Evolutionary conservation across 2,329 filamentous ascomycete genomes (phyloP).

Genomic region (Tolypocladium ophioglossoides): DNA sequence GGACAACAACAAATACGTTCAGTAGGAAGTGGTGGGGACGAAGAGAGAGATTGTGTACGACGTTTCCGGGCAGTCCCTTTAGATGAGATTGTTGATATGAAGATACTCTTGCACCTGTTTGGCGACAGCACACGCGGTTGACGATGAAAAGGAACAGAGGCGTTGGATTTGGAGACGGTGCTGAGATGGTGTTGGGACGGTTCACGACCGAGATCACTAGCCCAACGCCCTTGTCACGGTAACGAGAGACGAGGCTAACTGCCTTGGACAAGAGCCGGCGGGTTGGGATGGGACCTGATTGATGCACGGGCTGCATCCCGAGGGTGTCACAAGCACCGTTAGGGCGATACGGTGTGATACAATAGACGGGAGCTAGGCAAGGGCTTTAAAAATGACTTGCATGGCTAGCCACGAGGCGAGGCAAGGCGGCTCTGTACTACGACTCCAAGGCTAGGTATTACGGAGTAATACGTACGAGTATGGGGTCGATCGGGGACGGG

Average conservation of each 20-base stretch:
- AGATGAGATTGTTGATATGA: neutral
- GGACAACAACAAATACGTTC: neutral
- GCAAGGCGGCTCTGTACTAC: neutral
- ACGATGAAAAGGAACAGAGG: too few relatives aligned
- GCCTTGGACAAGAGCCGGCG: neutral
- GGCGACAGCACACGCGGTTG: too few relatives aligned
- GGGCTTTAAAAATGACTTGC: slow-evolving; percentile 2
- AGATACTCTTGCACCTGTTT: neutral
- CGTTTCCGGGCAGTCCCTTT: neutral
- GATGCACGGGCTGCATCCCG: neutral
- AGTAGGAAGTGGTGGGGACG: neutral
- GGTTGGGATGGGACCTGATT: neutral
- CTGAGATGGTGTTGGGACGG: too few relatives aligned
- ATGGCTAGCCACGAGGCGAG: slow-evolving; percentile 1
- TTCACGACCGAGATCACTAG: too few relatives aligned
- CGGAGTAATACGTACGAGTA: too few relatives aligned
- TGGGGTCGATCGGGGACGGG: too few relatives aligned
- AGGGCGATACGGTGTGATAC: neutral
- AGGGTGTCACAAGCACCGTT: neutral
- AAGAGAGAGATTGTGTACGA: neutral
- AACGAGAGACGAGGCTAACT: neutral
- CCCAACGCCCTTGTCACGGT: neutral
- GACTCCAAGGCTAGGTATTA: neutral
- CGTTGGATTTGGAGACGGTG: too few relatives aligned
- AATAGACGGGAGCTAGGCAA: slow-evolving; percentile 2